Percentiles rank a stretch among this genome's conserved stretches.
Conservation (phyloP, 2,329 filamentous ascomycete genomes). For the Septoria petroselini region DNA sequence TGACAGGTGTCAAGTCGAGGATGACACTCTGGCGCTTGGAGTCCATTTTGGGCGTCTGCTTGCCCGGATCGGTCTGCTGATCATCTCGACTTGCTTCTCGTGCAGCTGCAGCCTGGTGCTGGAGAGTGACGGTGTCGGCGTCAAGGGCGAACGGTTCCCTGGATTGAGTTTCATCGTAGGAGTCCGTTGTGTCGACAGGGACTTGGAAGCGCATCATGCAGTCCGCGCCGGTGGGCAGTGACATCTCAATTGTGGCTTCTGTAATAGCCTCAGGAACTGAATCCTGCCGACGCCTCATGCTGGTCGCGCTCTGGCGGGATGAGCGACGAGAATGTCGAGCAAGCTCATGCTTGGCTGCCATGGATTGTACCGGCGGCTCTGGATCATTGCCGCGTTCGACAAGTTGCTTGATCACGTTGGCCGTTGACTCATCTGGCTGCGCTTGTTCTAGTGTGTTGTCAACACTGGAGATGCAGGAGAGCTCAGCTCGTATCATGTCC, state of each 20-base stretch:
- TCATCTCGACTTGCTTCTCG: constrained; percentile 17
- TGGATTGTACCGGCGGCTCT: neutral
- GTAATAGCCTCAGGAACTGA: constrained; percentile 26
- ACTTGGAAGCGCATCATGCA: constrained; percentile 37
- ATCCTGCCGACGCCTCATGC: constrained; percentile 18
- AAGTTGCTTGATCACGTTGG: constrained; percentile 20
- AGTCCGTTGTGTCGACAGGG: constrained; percentile 33
- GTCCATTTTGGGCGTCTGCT: constrained; percentile 17
- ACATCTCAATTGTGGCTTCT: constrained; percentile 25
- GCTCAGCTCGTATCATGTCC: constrained; percentile 38
- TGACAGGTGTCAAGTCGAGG: constrained; percentile 30
- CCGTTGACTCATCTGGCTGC: constrained; percentile 23
- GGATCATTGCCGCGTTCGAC: constrained; percentile 12
- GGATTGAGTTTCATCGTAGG: constrained; percentile 35
- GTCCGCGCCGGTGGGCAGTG: constrained; percentile 31
- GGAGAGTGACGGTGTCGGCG: constrained; percentile 37
- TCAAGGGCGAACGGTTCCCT: constrained; percentile 36
- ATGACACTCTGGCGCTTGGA: constrained; percentile 11
- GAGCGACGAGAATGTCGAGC: constrained; percentile 15
- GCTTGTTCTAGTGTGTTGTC: constrained; percentile 24
- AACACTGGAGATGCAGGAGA: constrained; percentile 30
- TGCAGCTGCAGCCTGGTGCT: constrained; percentile 30
- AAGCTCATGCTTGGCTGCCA: neutral
- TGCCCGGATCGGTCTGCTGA: constrained; percentile 12
- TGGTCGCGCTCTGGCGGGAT: constrained; percentile 12